Evolutionary conservation across 257 asterid genomes (phyloP).

Genomic region (Solanum tacnaense): DNA sequence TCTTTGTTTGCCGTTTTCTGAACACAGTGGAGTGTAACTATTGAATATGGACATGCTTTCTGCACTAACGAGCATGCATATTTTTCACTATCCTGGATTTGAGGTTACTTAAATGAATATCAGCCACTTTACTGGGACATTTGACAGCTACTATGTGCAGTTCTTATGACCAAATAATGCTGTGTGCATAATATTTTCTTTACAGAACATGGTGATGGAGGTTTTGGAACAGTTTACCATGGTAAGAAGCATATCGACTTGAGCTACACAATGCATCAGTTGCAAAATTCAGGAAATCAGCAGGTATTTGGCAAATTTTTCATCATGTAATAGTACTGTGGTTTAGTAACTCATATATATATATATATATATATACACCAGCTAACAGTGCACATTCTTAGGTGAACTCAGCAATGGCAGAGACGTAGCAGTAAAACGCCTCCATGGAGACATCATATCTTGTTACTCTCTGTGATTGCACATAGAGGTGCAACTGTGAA

Average conservation of each 20-base stretch:
- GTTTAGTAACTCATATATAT: background rate
- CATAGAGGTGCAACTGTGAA: background rate
- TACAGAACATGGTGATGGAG: background rate
- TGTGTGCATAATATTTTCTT: background rate
- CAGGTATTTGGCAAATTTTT: background rate
- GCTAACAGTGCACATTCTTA: background rate
- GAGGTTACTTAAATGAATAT: background rate
- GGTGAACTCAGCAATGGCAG: background rate
- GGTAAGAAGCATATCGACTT: background rate
- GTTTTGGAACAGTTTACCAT: background rate
- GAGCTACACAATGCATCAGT: background rate
- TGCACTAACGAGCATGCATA: background rate
- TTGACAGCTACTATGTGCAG: background rate
- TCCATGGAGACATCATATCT: background rate
- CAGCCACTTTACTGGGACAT: background rate
- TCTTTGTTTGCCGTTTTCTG: background rate
- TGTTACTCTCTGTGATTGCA: background rate
- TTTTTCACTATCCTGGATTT: background rate
- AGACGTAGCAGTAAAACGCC: background rate
- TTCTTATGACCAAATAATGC: background rate
- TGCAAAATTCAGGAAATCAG: background rate
- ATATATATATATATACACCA: background rate
- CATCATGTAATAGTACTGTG: background rate
- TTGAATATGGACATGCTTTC: background rate
- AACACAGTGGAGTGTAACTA: background rate